phyloP scores from a whole-genome alignment of 139 green algal genomes.

The Auxenochlorella protothecoides region DNA sequence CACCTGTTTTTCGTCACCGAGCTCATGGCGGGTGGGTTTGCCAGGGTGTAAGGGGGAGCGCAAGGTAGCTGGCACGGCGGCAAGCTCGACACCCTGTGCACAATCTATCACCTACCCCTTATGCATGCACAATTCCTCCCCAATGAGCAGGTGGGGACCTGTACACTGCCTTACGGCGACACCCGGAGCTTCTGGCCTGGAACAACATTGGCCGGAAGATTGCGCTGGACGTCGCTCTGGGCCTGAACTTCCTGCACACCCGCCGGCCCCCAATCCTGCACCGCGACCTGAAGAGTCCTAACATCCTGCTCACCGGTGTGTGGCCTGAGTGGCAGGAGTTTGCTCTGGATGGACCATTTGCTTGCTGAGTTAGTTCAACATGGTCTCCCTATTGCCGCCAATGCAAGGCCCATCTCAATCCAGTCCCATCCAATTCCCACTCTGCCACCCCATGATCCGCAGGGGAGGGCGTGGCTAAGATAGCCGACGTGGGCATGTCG shows the following conservation, averaged over 20 bases:
- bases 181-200: constrained; percentile 49
- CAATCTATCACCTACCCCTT: no score
- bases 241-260: constrained; percentile 76
- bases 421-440: no score
- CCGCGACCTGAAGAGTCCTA: constrained; percentile 71
- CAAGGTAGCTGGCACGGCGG: no score
- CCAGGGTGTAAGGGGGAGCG: no score
- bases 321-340: no score
- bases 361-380: no score
- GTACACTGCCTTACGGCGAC: constrained; percentile 59
- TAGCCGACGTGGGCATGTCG: constrained; percentile 63
- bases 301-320: constrained; percentile 55
- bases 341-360: no score
- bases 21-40: constrained; percentile 42
- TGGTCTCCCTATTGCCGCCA: no score
- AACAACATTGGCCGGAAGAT: constrained; percentile 47
- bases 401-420: no score
- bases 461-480: constrained; percentile 59
- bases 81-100: no score
- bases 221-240: constrained; percentile 54
- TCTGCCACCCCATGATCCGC: no score
- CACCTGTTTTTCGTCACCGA: constrained; percentile 70
- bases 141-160: constrained; percentile 30
- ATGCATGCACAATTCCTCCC: no score
- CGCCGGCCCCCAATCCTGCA: constrained; percentile 59